Conservation (phyloP, 2,329 filamentous ascomycete genomes). For the Aspergillus hortae region DNA sequence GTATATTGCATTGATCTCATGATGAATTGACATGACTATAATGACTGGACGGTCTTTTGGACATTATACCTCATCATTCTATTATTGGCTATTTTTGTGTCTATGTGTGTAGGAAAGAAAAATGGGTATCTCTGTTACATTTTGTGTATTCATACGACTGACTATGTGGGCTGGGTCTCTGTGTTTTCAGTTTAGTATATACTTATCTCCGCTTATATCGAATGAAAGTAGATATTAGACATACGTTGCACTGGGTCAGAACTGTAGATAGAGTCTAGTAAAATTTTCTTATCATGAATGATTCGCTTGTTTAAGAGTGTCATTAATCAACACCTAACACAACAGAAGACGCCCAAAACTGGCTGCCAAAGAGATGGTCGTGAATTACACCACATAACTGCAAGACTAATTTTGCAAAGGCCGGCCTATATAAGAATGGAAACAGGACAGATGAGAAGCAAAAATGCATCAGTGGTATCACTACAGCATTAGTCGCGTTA, state of each 20-base stretch:
- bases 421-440: conserved; percentile 11
- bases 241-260: too few species aligned
- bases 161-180: too few species aligned
- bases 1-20: not conserved
- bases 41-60: not conserved
- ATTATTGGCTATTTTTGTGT: not conserved
- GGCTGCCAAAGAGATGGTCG: not conserved
- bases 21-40: not conserved
- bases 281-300: too few species aligned
- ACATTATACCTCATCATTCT: not conserved
- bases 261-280: too few species aligned
- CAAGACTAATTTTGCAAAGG: conserved; percentile 1
- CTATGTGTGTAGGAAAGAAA: not conserved
- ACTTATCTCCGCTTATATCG: too few species aligned
- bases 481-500: not conserved
- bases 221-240: too few species aligned
- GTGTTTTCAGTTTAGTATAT: too few species aligned
- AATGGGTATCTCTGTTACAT: too few species aligned
- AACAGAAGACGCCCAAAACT: too few species aligned
- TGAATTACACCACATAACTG: not conserved
- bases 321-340: too few species aligned
- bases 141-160: too few species aligned
- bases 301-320: too few species aligned
- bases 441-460: conserved; percentile 2
- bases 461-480: conserved; percentile 9